phyloP scores from a whole-genome alignment of 768 basidiomycete species.

The Melanogaster broomeanus region DNA sequence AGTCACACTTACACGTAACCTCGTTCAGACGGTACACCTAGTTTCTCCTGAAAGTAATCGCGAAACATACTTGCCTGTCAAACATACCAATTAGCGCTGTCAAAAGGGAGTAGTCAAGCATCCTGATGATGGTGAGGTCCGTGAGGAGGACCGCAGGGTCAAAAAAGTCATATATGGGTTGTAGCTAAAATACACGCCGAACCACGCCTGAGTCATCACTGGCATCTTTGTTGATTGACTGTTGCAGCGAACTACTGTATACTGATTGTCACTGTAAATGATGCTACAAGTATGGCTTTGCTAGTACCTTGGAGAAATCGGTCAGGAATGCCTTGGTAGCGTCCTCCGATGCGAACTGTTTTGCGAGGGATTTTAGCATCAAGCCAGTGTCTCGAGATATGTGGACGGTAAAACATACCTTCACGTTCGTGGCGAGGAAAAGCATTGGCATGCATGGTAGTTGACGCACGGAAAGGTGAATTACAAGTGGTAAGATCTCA shows the following conservation, averaged over 20 bases:
- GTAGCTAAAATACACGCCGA: constrained; percentile 55
- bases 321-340: constrained; percentile 38
- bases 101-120: background rate
- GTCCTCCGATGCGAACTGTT: constrained; percentile 19
- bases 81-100: background rate
- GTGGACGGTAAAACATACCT: constrained; percentile 17
- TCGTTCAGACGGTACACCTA: constrained; percentile 50
- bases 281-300: background rate
- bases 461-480: no score
- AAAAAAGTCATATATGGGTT: constrained; percentile 65
- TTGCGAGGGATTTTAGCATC: background rate
- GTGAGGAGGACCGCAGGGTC: constrained; percentile 70
- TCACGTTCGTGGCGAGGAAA: constrained; percentile 41
- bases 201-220: no score
- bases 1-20: constrained; percentile 54
- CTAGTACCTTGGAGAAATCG: constrained; percentile 58
- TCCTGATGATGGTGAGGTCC: constrained; percentile 58
- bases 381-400: background rate
- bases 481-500: no score
- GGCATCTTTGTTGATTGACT: constrained; percentile 56
- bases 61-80: constrained; percentile 59
- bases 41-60: constrained; percentile 54
- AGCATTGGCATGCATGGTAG: constrained; percentile 45
- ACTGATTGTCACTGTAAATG: background rate
- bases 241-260: constrained; percentile 53